Conservation (phyloP, 1,139 yeast species). For the Kurtzmaniella quercitrusa region DNA sequence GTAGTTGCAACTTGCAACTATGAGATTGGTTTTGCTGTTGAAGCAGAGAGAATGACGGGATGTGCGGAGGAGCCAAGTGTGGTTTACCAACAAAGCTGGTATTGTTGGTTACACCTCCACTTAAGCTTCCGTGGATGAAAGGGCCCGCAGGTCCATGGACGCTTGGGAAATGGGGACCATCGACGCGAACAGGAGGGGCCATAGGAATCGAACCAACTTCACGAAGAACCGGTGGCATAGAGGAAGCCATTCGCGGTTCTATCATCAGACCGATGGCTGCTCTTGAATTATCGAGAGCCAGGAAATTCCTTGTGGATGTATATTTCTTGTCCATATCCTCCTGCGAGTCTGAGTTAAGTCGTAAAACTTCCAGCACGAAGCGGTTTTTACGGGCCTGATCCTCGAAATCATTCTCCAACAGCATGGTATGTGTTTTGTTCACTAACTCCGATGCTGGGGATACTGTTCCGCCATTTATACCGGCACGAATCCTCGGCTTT, state of each 20-base stretch:
- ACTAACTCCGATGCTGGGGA: conserved; percentile 7
- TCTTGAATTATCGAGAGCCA: conserved; percentile 34
- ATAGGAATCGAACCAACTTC: conserved; percentile 8
- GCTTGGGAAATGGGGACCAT: background rate
- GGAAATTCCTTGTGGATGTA: conserved; percentile 25
- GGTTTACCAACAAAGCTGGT: background rate
- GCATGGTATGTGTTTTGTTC: conserved; percentile 2
- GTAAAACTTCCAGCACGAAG: conserved; percentile 36
- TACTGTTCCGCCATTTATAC: conserved; percentile 1
- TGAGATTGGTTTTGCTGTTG: background rate
- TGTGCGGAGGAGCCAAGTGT: conserved; percentile 13
- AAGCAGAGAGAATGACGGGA: background rate
- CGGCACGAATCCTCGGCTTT: conserved; percentile 1
- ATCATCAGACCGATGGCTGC: conserved; percentile 37
- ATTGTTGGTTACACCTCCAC: background rate
- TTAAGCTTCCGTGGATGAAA: background rate
- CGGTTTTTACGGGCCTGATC: conserved; percentile 5
- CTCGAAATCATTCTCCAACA: conserved; percentile 1
- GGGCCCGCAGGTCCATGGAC: conserved; percentile 1
- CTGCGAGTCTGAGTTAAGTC: conserved; percentile 29
- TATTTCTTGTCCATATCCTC: conserved; percentile 35
- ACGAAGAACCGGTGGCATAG: conserved; percentile 8
- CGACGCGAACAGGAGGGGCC: background rate
- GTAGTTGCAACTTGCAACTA: conserved; percentile 16
- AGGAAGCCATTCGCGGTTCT: conserved; percentile 25